Base-by-base conservation (phyloP, 768 basidiomycete species). In the Psilocybe subaeruginosa region DNA sequence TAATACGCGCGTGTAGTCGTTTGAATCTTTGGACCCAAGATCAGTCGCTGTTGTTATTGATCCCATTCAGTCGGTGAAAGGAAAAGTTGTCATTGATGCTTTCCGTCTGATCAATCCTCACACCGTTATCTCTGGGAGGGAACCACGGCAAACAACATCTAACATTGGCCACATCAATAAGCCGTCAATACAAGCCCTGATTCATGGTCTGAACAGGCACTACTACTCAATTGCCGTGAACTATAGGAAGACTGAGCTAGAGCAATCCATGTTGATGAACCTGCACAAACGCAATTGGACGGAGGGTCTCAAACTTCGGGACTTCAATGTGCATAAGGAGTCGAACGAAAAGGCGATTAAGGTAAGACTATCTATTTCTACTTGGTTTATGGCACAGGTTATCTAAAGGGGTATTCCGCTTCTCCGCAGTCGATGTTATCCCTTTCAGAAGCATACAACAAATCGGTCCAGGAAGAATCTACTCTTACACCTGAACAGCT, bases 111-210 rank as follows among this genome's bases (percentile, higher is more conserved):
- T 99, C 77, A 92, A 92, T 72, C 95, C 96, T 17, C 88, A 93
- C 68, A 83, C 89, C 48, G 89, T 98, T 62, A 88, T 97, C 64
- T 82, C 91, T 59, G 97, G 97, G 54, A 90, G 93, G 58, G 97
- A 99, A 77, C 93, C 95, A 9, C 86, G 97, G 27, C 97, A 99
- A 75, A 97, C 95, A 56, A 99, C 97, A 14, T 95, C 93, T 49
- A 99, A 99, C 71, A 96, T 99, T 64, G 97, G 97, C 2, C 96
- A 98, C 71, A 92, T 99, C 76, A 97, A 98, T 75, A 98, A 99
- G 75, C 97, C 97, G n/a, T 93, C 92, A 59, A 99, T 99, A 71
- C 97, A 99, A 76, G 95, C 95, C 53, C 86, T 98, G 66, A 97
- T 99, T 64, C 97, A 99, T 69, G 97, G 97, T 47, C 80, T 99